Base-by-base conservation (phyloP, 1,284 basidiomycete genomes). In the Pseudozyma pruni region DNA sequence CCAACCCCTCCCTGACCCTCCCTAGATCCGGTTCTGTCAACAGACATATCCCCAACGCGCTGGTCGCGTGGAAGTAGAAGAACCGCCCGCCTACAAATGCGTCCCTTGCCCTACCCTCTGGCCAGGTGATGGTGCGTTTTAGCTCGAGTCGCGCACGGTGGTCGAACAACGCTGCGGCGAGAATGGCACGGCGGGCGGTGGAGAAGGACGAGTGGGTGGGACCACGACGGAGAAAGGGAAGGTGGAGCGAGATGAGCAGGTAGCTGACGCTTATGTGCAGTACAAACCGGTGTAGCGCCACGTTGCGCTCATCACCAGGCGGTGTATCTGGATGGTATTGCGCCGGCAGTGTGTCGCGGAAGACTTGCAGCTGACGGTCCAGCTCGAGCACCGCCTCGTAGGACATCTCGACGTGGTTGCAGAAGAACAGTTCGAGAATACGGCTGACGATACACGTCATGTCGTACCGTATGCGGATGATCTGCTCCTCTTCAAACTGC, bases 51-150 rank as follows among this genome's bases (percentile, higher is more conserved):
- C 53, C 60, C 13, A 62, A 9, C 3, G 60, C 50, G 6, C 53
- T 56, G 0, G 60, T 62, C 11, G 60, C 60, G n/a, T 62, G 53
- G 38, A 62, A 62, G 48, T 62, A 56, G 23, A 55, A 56, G 48
- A 62, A 62, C 23, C 53, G 38, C 3, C 53, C 53, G 1, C 60
- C 60, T 0, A 62, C 60, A 40, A 62, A 62, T 14, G 16, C 16
- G 22, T 62, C 53, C 16, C 43, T 51, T 1, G 60, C 52, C 19
- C 51, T 32, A 7, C 52, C 39, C n/a, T 47, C 23, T 1, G 60
- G 52, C 60, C 60, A 62, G 10, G 51, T 38, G 14, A 56, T 20
- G 9, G 29, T n/a, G 8, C 34, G 13, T 0, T 33, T 46, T 17
- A 62, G 19, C 8, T 34, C 32, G 8, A 16, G 19, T 8, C 59